Evolutionary conservation across 495 filamentous ascomycete species (phyloP), one percentile per base, ranked within the genome.

Genomic region (Neurospora sublineolata): DNA sequence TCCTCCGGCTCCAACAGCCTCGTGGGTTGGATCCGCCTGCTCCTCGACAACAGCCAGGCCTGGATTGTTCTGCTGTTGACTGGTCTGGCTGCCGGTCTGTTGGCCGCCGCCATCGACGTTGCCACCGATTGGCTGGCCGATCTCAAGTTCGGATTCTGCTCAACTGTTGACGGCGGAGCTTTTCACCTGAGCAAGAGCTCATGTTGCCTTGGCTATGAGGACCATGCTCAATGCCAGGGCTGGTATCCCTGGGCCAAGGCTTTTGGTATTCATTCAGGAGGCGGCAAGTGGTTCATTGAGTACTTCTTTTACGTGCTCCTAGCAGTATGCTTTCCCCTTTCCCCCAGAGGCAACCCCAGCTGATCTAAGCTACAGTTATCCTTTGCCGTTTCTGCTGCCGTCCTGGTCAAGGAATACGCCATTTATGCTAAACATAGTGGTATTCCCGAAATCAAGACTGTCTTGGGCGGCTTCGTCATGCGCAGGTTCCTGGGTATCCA

Each of bases 361-460:
- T 64, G 52, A 64, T 64, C 52, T 30, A 33, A 67, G 27, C 4
- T 33, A 46, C 74, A 94, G 92, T 84, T 96, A 27, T 74, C 91
- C 37, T 97, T 97, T 79, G 95, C 95, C 37, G 79, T 88, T 20
- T 88, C 86, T 58, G 94, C 95, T 18, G 91, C 90, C 72, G 74
- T 94, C 44, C 80, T 99, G 46, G 95, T 98, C 23, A 89, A 90
- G 75, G 86, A 87, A 68, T 99, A 93, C 81, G 93, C 94, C 14
- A 84, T 91, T 11, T 93, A 97, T 81, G 95, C 95, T 44, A 94
- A 91, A 77, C 96, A 98, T 75, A 97, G 94, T 79, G 95, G 95
- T 77, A 97, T 99, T 73, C 94, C 95, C 9, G 95, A 99, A 82
- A 97, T 99, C 75, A 99, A 99, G 83, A 98, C 95, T 12, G 89